These are phyloP conservation scores for Raphanus sativus DNA, from an alignment of 345 rosid species.

Conservation along the genomic window DNA sequence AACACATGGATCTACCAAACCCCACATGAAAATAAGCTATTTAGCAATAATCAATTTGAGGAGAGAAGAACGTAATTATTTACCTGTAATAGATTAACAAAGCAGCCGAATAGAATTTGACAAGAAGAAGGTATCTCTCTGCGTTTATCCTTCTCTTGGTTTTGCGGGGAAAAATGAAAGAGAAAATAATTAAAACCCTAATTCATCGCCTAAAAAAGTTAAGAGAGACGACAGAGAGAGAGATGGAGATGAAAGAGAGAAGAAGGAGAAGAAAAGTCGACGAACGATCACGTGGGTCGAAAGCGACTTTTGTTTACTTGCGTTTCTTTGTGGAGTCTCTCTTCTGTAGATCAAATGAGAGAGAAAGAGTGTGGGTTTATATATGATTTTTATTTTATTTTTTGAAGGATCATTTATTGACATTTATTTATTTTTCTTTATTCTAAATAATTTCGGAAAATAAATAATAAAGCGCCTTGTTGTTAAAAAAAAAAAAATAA, in stretches of 20 bases:
- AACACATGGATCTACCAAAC: constrained; percentile 22
- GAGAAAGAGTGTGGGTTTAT: constrained; percentile 10
- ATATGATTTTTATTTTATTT: background rate
- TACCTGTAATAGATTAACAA: constrained; percentile 20
- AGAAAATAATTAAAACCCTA: constrained; percentile 31
- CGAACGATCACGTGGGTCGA: constrained; percentile 38
- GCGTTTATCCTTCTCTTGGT: background rate
- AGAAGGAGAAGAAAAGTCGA: constrained; percentile 36
- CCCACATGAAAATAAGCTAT: background rate
- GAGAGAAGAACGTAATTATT: constrained; percentile 7
- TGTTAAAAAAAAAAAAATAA: too few species aligned
- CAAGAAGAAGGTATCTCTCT: background rate
- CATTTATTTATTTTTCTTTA: background rate
- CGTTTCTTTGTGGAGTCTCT: constrained; percentile 39
- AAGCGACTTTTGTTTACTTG: constrained; percentile 41
- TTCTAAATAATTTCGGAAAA: background rate
- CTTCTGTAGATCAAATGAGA: constrained; percentile 28
- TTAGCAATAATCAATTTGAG: background rate
- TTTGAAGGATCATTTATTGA: constrained; percentile 16
- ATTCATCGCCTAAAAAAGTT: constrained; percentile 19
- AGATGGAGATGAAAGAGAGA: constrained; percentile 6
- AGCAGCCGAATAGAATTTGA: constrained; percentile 5
- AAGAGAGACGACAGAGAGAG: constrained; percentile 2
- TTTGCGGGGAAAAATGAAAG: constrained; percentile 1
- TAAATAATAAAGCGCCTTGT: too few species aligned